A percentile compares a stretch with the other conserved stretches of the same genome.
Evolutionary conservation across 371 early-diverging fungal species (phyloP).

Genomic region (Sporodiniella umbellata): DNA sequence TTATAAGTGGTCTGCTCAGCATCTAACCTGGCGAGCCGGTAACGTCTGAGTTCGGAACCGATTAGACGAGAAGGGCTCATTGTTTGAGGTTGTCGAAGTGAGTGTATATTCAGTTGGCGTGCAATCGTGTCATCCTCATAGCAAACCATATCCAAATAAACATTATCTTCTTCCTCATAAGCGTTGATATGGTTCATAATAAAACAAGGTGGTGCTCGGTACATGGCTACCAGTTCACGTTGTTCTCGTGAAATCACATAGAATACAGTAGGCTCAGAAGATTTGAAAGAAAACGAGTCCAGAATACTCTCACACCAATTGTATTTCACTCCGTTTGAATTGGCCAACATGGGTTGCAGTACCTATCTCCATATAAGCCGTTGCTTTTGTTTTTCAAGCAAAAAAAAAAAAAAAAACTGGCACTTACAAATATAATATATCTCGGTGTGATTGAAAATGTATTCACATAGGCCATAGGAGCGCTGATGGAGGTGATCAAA

Average conservation of each 20-base stretch:
- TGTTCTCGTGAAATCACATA: slow-evolving; percentile 70
- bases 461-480: slow-evolving; percentile 68
- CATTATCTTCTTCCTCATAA: slow-evolving; percentile 65
- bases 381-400: too few species aligned
- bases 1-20: slow-evolving; percentile 49
- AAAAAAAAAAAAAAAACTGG: neutral
- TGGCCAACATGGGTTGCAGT: slow-evolving; percentile 54
- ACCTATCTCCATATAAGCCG: too few species aligned
- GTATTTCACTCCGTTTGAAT: slow-evolving; percentile 63
- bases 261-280: slow-evolving; percentile 56
- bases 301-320: slow-evolving; percentile 69
- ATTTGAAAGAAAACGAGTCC: slow-evolving; percentile 63
- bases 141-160: slow-evolving; percentile 62
- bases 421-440: slow-evolving; percentile 57
- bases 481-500: slow-evolving; percentile 60
- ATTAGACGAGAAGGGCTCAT: slow-evolving; percentile 39
- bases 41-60: slow-evolving; percentile 59
- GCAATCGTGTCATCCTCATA: slow-evolving; percentile 62
- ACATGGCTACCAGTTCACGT: slow-evolving; percentile 63
- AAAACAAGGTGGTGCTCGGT: slow-evolving; percentile 59
- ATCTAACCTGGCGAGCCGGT: slow-evolving; percentile 51
- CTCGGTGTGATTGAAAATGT: slow-evolving; percentile 69
- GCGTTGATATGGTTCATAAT: slow-evolving; percentile 76
- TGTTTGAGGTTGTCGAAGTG: slow-evolving; percentile 46
- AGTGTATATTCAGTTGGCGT: slow-evolving; percentile 54